Percentiles rank a stretch among this genome's conserved stretches.
phyloP scores from a whole-genome alignment of 352 stramenopile genomes.

The Phytophthora pseudosyringae region DNA sequence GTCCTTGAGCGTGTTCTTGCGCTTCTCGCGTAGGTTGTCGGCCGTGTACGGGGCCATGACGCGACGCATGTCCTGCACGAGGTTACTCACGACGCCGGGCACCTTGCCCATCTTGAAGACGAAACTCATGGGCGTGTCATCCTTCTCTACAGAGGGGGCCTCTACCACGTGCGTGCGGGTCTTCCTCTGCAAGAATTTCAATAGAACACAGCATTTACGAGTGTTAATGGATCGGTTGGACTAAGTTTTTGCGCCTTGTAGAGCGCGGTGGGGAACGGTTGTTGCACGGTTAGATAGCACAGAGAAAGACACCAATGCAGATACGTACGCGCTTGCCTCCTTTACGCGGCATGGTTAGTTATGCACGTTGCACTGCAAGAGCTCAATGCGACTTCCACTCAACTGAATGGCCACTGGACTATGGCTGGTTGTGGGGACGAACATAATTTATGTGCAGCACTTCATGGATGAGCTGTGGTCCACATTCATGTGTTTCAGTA shows the following conservation, averaged over 20 bases:
- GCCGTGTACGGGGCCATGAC: slow-evolving; percentile 96
- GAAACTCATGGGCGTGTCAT: slow-evolving; percentile 91
- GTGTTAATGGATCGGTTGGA: background rate
- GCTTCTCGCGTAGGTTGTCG: slow-evolving; percentile 91
- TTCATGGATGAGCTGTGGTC: slow-evolving; percentile 1
- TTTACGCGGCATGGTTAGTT: slow-evolving; percentile 76
- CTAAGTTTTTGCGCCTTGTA: slow-evolving; percentile 1
- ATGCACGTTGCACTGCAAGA: slow-evolving; percentile 5
- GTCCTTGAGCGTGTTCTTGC: slow-evolving; percentile 93
- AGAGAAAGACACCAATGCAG: background rate
- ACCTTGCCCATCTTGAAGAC: slow-evolving; percentile 93
- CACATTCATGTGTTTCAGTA: slow-evolving; percentile 5
- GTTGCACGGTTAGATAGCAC: slow-evolving; percentile 2
- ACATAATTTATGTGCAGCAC: slow-evolving; percentile 3
- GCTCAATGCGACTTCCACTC: slow-evolving; percentile 7
- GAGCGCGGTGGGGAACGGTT: background rate
- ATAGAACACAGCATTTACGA: slow-evolving; percentile 2
- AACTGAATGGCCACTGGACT: slow-evolving; percentile 27
- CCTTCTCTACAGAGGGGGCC: slow-evolving; percentile 68
- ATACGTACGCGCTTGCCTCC: slow-evolving; percentile 84
- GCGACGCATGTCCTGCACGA: slow-evolving; percentile 94
- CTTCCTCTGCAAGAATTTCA: slow-evolving; percentile 62
- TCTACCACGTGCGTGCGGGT: slow-evolving; percentile 83
- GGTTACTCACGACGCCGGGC: slow-evolving; percentile 72
- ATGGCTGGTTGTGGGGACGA: slow-evolving; percentile 16